Evolutionary conservation across 1,284 basidiomycete genomes (phyloP).

Genomic region (Trametes pubescens): DNA sequence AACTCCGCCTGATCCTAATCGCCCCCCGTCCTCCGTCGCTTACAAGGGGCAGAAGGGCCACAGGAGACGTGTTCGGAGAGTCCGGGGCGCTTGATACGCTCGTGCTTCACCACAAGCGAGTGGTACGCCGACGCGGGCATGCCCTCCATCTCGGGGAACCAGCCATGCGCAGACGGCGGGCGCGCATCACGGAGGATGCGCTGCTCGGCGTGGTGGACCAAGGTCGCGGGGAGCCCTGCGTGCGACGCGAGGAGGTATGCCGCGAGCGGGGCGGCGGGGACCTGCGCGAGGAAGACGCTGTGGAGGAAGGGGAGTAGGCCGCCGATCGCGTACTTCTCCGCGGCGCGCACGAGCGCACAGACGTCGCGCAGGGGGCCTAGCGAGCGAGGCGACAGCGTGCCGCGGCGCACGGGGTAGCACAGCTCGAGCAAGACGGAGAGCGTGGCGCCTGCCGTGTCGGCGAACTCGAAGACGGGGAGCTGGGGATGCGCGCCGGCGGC

Average conservation of each 20-base stretch:
- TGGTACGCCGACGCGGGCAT: not conserved
- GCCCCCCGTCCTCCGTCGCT: not conserved
- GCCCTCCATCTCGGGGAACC: constrained; percentile 3
- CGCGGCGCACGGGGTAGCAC: constrained; percentile 8
- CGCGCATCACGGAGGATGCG: not conserved
- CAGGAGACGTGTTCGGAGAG: not conserved
- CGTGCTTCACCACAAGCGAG: not conserved
- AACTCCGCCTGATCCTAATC: not conserved
- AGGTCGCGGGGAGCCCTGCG: not conserved
- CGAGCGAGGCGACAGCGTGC: not conserved
- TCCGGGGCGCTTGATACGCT: not conserved
- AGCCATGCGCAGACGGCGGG: not conserved
- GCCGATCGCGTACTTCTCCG: constrained; percentile 3
- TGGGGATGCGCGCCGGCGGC: not conserved
- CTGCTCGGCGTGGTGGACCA: not conserved
- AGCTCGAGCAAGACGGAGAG: constrained; percentile 10
- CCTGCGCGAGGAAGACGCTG: not conserved
- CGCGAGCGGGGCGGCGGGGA: not conserved
- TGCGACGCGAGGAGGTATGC: constrained; percentile 9
- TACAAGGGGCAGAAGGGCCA: not conserved
- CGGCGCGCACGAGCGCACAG: not conserved
- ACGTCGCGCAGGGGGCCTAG: not conserved
- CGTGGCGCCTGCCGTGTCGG: not conserved
- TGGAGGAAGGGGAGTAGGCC: not conserved
- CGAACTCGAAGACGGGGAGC: constrained; percentile 4